Base-by-base conservation (phyloP, 2,329 filamentous ascomycete species). In the Calonectria pteridis region DNA sequence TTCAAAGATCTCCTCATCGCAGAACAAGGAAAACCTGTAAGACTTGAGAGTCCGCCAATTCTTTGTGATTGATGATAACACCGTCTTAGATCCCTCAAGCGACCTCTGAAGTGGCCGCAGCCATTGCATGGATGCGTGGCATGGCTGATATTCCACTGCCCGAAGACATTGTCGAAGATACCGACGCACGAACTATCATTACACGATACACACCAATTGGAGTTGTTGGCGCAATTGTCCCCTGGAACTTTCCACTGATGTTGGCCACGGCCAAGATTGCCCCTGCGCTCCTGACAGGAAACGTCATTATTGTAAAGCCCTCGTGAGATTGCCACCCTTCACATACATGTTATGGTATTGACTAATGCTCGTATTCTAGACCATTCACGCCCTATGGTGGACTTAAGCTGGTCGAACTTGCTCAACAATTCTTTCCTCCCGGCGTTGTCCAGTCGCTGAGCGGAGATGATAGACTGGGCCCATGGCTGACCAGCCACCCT, bases 381-480 rank as follows among this genome's bases (percentile, higher is more conserved):
- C 89, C 89, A 0, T 91, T 88, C 80, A 91, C 90, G 0, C 90
- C 90, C 0, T 92, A 91, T 81, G 87, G 86, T 2, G 84, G 85
- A 5, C 84, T 94, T 49, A 93, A 93, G 82, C 79, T 92, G n/a
- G 88, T 86, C 16, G 91, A 93, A 81, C 80, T 93, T 2, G 90
- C 87, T 0, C 86, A 89, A 71, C 80, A 87, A 28, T 85, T 92
- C 82, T 90, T 93, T 82, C 91, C 91, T 2, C 88, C 90, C 0
- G 92, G 92, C 49, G 90, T 93, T n/a, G 80, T 93, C 2, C 91
- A 93, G 78, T 89, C 86, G 0, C 82, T 93, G 2, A 89, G 89
- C 66, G 92, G 91, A 9, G 90, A 90, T 66, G 91, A 93, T 76
- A 84, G 86, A 51, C 87, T 93, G 7, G 92, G 92, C 4, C 90